Evolutionary conservation across 257 asterid genomes (phyloP).

Genomic region (Asclepias syriaca): DNA sequence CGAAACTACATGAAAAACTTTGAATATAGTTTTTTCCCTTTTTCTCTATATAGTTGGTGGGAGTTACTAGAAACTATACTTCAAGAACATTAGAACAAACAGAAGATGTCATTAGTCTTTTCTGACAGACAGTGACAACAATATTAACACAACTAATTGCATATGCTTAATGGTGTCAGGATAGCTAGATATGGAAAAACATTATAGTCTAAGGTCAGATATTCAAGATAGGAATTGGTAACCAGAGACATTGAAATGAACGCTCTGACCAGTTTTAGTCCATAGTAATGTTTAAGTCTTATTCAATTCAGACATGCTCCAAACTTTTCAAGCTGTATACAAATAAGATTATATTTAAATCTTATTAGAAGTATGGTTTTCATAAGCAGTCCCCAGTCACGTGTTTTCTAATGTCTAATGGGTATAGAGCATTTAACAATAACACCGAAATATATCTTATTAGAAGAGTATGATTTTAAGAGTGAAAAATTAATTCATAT

Average conservation of each 20-base stretch:
- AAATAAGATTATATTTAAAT: neutral
- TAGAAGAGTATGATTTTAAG: neutral
- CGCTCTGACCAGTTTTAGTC: neutral
- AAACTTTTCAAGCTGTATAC: neutral
- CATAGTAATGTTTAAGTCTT: neutral
- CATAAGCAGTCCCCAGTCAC: neutral
- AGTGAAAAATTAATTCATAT: neutral
- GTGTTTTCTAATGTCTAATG: neutral
- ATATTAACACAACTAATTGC: neutral
- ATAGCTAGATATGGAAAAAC: neutral
- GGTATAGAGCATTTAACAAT: too few species aligned
- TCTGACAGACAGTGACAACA: neutral
- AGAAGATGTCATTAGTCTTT: neutral
- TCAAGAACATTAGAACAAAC: neutral
- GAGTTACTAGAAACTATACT: neutral
- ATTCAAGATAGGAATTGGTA: neutral
- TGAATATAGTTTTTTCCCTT: neutral
- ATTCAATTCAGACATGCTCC: neutral
- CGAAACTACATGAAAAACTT: neutral
- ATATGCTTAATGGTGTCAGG: neutral
- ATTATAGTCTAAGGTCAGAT: neutral
- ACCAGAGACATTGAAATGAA: constrained; percentile 1
- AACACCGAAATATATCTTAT: neutral
- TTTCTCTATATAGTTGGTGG: neutral
- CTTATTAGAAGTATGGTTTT: too few species aligned